Percentiles rank a stretch among this genome's conserved stretches.
These are phyloP conservation scores for Fusarium marasasianum DNA, from an alignment of 2,329 filamentous ascomycete species.

Conservation along the genomic window DNA sequence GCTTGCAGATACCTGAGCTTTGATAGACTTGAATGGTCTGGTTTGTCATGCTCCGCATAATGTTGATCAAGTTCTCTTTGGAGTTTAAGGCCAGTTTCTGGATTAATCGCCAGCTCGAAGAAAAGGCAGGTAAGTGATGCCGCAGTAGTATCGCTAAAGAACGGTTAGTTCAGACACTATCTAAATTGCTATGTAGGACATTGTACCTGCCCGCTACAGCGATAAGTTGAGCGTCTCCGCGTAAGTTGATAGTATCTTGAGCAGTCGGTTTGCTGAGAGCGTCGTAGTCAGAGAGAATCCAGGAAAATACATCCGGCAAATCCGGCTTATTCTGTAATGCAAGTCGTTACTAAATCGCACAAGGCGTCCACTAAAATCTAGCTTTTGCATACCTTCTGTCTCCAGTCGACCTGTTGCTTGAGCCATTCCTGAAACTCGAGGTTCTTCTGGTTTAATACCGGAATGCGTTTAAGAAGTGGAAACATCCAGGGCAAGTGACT, in stretches of 20 bases:
- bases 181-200: not conserved
- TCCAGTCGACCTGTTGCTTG: not conserved
- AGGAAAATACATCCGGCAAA: not conserved
- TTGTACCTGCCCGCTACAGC: not conserved
- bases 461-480: not conserved
- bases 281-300: not conserved
- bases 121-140: not conserved
- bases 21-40: not conserved
- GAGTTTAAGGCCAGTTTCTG: not conserved
- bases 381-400: not conserved
- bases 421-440: not conserved
- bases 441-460: not conserved
- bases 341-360: not conserved
- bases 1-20: not conserved
- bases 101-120: not conserved
- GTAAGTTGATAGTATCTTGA: not conserved
- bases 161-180: fast-evolving
- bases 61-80: not conserved
- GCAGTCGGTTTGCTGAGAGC: not conserved
- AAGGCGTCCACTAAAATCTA: fast-evolving
- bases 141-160: not conserved
- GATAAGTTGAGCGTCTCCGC: not conserved
- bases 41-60: not conserved
- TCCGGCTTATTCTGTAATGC: not conserved
- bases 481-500: not conserved